Base-by-base conservation (phyloP, 208 protist genomes). In the Acanthamoeba lenticulata region DNA sequence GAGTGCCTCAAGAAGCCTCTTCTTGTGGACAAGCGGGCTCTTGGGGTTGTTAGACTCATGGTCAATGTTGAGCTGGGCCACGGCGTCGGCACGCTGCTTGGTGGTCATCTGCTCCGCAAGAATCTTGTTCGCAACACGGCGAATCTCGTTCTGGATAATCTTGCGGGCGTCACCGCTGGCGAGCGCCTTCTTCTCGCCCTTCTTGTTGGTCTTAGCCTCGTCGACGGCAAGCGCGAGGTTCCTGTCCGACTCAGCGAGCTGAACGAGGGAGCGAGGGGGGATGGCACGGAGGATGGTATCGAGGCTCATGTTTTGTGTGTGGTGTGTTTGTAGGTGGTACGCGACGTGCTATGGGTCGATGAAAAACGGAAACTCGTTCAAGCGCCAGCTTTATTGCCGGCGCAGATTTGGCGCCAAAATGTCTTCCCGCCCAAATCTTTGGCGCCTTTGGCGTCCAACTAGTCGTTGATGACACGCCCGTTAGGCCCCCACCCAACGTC, bases 31-130 rank as follows among this genome's bases (percentile, higher is more conserved):
- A 17, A 15, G 40, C 17, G 40, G 19, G 90, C 65, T 83, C 65
- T 93, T 93, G 45, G 90, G 90, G 90, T 93, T 93, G 90, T 93
- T 93, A 65, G 62, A 60, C 36, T 93, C 49, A 65, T 93, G 90
- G 44, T 93, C 65, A 83, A 93, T 93, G 44, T 93, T 83, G 90
- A 93, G 90, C 21, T 27, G 27, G 69, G 36, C 90, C 36, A 93
- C 85, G 65, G 65, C 65, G n/a, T 36, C 65, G 32, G 67, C 90
- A 36, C 40, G 90, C 47, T 83, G 90, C 69, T 77, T 65, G 32
- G 11, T 60, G 90, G 13, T 93, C 38, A 93, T 38, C 45, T 7
- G 79, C 21, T 83, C 69, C n/a, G 45, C 65, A 5, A 93, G 49
- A 34, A 77, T 83, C 69, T 93, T 93, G 90, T 17, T 29, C 4